Conservation (phyloP, 106 monocot species). For the Dioscorea zingiberensis region DNA sequence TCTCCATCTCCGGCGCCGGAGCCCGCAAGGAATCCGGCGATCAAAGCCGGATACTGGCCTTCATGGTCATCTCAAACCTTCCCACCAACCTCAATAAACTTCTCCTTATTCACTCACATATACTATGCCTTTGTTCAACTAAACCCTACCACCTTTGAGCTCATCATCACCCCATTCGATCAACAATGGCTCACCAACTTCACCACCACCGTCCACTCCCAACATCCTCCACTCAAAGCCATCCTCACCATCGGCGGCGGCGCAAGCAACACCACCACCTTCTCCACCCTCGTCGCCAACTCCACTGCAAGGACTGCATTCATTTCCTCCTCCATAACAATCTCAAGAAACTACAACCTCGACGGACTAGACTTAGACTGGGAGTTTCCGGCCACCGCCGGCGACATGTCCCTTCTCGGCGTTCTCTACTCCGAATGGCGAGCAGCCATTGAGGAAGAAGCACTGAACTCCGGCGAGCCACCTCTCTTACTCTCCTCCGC, state of each 20-base stretch:
- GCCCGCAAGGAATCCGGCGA: too few species aligned
- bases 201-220: not conserved
- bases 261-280: not conserved
- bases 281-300: not conserved
- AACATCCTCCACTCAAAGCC: not conserved
- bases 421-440: not conserved
- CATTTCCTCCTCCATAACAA: not conserved
- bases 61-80: not conserved
- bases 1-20: not conserved
- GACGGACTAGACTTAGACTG: conserved; percentile 7
- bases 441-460: not conserved
- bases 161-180: not conserved
- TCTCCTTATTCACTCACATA: conserved; percentile 6
- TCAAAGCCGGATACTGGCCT: not conserved
- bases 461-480: not conserved
- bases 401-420: conserved; percentile 1
- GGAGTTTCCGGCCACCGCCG: not conserved
- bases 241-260: conserved; percentile 2
- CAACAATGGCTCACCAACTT: not conserved
- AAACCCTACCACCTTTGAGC: not conserved
- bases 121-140: conserved; percentile 9
- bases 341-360: not conserved
- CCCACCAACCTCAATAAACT: not conserved
- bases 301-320: not conserved
- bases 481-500: not conserved